These are phyloP conservation scores for Rhynchosporium agropyri DNA, from an alignment of 2,329 filamentous ascomycete genomes.

Conservation along the genomic window DNA sequence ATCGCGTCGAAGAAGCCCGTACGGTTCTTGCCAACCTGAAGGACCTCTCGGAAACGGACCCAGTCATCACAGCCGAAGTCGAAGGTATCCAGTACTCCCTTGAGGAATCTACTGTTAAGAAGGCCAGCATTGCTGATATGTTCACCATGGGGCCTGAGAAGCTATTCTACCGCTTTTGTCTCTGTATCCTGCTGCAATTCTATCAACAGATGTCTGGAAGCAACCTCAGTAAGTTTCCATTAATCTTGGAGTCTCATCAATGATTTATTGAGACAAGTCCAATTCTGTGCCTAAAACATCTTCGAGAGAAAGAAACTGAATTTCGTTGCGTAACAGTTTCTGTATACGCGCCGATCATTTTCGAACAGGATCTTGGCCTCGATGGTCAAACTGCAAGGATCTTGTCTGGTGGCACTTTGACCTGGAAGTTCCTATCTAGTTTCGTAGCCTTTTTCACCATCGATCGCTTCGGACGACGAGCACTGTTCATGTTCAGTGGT, in stretches of 20 bases:
- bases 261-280: too few relatives aligned
- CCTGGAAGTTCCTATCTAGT: slow-evolving; percentile 58
- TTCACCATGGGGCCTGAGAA: slow-evolving; percentile 54
- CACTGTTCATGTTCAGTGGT: slow-evolving; percentile 54
- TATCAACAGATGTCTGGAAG: slow-evolving; percentile 52
- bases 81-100: slow-evolving; percentile 52
- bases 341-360: slow-evolving; percentile 52
- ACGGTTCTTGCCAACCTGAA: slow-evolving; percentile 24
- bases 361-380: slow-evolving; percentile 49
- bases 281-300: too few relatives aligned
- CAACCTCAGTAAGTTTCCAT: slow-evolving; percentile 39
- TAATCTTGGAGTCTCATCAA: too few relatives aligned
- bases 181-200: slow-evolving; percentile 53
- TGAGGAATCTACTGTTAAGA: slow-evolving; percentile 48
- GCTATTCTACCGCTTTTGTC: slow-evolving; percentile 53
- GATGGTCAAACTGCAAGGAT: slow-evolving; percentile 53
- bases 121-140: slow-evolving; percentile 48
- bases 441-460: slow-evolving; percentile 56
- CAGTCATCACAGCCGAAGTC: slow-evolving; percentile 44
- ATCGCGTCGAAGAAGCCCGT: slow-evolving; percentile 45
- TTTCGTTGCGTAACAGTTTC: slow-evolving; percentile 32
- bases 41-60: slow-evolving; percentile 21
- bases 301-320: too few relatives aligned
- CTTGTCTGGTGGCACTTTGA: slow-evolving; percentile 50
- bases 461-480: slow-evolving; percentile 66